Evolutionary conservation across 768 basidiomycete genomes (phyloP).

Genomic region (Chlorophyllum brunneum): DNA sequence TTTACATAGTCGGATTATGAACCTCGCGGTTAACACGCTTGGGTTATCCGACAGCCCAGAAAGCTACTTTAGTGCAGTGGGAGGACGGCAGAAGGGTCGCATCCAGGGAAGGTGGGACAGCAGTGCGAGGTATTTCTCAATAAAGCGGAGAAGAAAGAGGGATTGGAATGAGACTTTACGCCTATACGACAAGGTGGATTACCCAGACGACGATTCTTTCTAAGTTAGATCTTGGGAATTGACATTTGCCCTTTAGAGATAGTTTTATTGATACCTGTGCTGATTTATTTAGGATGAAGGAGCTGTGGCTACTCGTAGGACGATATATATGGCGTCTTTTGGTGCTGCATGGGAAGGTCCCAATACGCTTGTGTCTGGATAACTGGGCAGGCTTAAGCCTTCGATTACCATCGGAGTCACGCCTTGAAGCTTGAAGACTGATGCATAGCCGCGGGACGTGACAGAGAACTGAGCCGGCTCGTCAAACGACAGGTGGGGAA

Average conservation of each 20-base stretch:
- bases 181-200: constrained; percentile 80
- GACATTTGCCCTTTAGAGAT: not conserved
- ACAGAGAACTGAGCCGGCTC: not conserved
- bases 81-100: constrained; percentile 69
- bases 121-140: constrained; percentile 71
- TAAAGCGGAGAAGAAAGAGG: constrained; percentile 72
- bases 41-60: constrained; percentile 72
- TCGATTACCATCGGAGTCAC: not conserved
- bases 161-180: constrained; percentile 89
- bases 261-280: not conserved
- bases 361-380: too few species aligned
- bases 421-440: not conserved
- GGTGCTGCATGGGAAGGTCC: not conserved
- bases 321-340: not conserved
- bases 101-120: constrained; percentile 68
- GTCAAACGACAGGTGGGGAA: not conserved
- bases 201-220: constrained; percentile 51
- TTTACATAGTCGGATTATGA: constrained; percentile 63
- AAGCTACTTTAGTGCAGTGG: constrained; percentile 50
- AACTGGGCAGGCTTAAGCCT: too few species aligned
- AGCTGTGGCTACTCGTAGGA: not conserved
- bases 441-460: not conserved
- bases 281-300: not conserved
- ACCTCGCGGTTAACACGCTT: constrained; percentile 52
- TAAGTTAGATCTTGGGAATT: not conserved